Evolutionary conservation across 225 moss, liverwort and hornwort genomes (phyloP).

Genomic region (Physcomitrium patens): DNA sequence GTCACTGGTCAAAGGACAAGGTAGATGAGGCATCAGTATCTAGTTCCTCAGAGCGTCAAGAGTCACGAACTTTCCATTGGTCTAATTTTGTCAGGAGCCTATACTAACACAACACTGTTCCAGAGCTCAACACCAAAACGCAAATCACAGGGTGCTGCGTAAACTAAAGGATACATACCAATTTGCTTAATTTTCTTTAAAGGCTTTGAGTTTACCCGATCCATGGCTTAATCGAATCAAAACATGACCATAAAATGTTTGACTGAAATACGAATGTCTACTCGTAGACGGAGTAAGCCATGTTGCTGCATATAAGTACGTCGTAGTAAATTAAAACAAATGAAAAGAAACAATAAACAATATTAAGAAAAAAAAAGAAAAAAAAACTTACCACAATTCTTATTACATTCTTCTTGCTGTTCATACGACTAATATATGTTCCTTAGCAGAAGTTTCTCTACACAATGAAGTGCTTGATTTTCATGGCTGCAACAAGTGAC

Average conservation of each 20-base stretch:
- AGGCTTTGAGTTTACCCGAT: neutral
- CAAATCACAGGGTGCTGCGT: neutral
- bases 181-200: neutral
- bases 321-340: neutral
- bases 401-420: neutral
- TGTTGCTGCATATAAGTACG: neutral
- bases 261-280: neutral
- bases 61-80: constrained; percentile 7
- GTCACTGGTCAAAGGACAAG: constrained; percentile 15
- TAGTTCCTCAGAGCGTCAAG: constrained; percentile 21
- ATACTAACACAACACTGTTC: neutral
- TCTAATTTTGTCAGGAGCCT: neutral
- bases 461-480: neutral
- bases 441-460: neutral
- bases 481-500: constrained; percentile 15
- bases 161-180: neutral
- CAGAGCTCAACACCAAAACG: constrained; percentile 16
- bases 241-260: constrained; percentile 2
- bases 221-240: neutral
- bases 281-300: neutral
- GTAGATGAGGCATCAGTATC: constrained; percentile 19
- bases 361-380: too few relatives aligned
- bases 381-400: neutral
- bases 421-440: neutral
- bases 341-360: too few relatives aligned